Percentiles rank a stretch among this genome's conserved stretches.
Evolutionary conservation across 2,329 filamentous ascomycete genomes (phyloP).

Genomic region (Hymenoscyphus fraxineus): DNA sequence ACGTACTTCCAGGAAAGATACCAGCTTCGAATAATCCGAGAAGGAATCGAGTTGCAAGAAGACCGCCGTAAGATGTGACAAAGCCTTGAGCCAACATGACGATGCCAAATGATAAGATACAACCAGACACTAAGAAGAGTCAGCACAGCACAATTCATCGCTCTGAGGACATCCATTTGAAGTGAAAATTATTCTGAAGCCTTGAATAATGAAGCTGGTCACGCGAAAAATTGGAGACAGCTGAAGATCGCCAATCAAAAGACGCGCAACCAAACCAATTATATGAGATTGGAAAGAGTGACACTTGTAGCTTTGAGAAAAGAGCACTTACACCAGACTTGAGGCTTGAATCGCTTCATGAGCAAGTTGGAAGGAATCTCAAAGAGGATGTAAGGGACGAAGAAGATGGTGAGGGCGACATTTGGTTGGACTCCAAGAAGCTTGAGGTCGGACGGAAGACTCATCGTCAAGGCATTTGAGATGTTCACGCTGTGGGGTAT

Average conservation of each 20-base stretch:
- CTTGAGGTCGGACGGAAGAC: not conserved
- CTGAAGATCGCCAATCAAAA: no score
- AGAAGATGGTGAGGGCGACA: slow-evolving; percentile 62
- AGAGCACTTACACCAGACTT: slow-evolving; percentile 52
- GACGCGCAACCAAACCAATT: no score
- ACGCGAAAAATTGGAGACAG: no score
- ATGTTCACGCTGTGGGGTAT: not conserved
- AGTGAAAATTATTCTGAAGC: no score
- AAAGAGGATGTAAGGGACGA: slow-evolving; percentile 69
- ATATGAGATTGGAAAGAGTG: slow-evolving; percentile 37
- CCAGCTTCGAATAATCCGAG: slow-evolving; percentile 69
- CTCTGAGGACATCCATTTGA: no score
- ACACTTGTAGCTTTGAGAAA: slow-evolving; percentile 35
- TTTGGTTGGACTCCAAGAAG: slow-evolving; percentile 55
- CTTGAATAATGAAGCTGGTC: no score
- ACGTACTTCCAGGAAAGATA: slow-evolving; percentile 61
- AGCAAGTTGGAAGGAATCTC: slow-evolving; percentile 64
- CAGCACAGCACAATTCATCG: not conserved
- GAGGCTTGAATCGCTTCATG: slow-evolving; percentile 68
- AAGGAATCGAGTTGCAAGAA: slow-evolving; percentile 58
- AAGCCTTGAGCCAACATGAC: slow-evolving; percentile 63
- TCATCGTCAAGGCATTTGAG: not conserved
- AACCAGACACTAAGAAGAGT: not conserved
- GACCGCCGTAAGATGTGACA: slow-evolving; percentile 49
- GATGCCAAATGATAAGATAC: slow-evolving; percentile 59